phyloP scores from a whole-genome alignment of 352 stramenopile species.

The Globisporangium okanoganense region DNA sequence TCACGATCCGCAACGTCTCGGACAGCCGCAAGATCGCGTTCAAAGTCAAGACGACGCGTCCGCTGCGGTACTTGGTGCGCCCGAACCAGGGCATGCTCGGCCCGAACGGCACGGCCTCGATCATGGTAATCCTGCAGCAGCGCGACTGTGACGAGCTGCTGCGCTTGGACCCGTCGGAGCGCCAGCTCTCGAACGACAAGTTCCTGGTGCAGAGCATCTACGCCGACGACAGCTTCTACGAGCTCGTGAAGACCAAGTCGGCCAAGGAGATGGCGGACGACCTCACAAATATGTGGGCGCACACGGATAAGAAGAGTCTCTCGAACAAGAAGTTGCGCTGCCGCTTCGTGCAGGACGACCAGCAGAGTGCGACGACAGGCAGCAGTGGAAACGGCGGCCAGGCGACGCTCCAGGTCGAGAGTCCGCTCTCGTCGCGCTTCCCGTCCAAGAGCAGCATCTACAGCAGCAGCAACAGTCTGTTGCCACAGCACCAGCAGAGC shows the following conservation, averaged over 20 bases:
- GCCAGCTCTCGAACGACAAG: constrained; percentile 86
- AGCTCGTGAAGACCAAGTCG: constrained; percentile 82
- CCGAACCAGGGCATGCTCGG: constrained; percentile 84
- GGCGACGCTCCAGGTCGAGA: constrained; percentile 7
- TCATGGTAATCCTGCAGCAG: constrained; percentile 88
- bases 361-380: constrained; percentile 5
- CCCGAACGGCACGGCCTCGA: constrained; percentile 65
- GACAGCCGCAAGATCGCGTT: constrained; percentile 82
- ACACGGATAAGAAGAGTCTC: constrained; percentile 72
- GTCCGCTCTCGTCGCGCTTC: constrained; percentile 11
- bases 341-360: constrained; percentile 66
- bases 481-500: constrained; percentile 7
- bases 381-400: neutral
- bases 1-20: constrained; percentile 84
- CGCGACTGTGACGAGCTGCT: constrained; percentile 87
- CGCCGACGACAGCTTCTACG: constrained; percentile 82
- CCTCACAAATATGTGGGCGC: constrained; percentile 82
- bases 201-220: constrained; percentile 87
- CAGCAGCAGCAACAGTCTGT: constrained; percentile 24
- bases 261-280: constrained; percentile 87
- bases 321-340: constrained; percentile 89
- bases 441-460: constrained; percentile 22
- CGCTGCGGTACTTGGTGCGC: constrained; percentile 86
- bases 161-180: constrained; percentile 69
- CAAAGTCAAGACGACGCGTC: constrained; percentile 88